Conservation (phyloP, 805 yeast species). For the Candida orba region DNA sequence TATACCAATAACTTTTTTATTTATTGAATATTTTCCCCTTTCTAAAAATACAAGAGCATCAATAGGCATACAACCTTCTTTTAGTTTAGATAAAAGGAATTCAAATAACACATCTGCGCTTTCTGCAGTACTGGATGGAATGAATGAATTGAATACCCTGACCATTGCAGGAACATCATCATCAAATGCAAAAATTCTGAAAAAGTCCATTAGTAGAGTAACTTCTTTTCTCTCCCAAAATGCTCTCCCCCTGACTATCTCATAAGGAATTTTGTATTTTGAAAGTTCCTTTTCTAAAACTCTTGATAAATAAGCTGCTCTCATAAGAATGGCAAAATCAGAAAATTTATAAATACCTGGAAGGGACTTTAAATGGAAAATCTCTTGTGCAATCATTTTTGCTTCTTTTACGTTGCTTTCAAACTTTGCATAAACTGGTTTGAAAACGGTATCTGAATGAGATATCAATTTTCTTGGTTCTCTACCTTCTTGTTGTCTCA, state of each 20-base stretch:
- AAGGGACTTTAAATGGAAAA: slow-evolving; percentile 38
- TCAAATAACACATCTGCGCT: too few species aligned
- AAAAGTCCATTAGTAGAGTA: slow-evolving; percentile 49
- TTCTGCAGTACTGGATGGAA: too few species aligned
- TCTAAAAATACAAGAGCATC: slow-evolving; percentile 6
- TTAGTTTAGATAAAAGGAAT: neutral
- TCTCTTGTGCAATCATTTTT: slow-evolving; percentile 46
- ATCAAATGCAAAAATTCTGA: slow-evolving; percentile 54
- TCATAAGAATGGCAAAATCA: slow-evolving; percentile 68
- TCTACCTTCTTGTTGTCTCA: slow-evolving; percentile 52
- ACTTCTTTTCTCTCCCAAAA: slow-evolving; percentile 79
- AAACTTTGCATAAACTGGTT: slow-evolving; percentile 39
- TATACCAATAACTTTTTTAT: slow-evolving; percentile 6
- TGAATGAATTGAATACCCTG: slow-evolving; percentile 34
- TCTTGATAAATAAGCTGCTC: slow-evolving; percentile 58
- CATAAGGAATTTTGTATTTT: slow-evolving; percentile 51
- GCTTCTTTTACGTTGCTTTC: slow-evolving; percentile 48
- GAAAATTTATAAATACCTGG: slow-evolving; percentile 39
- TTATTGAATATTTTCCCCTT: neutral
- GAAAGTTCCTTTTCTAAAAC: slow-evolving; percentile 58
- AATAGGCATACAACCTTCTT: slow-evolving; percentile 4
- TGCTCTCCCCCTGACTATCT: slow-evolving; percentile 62
- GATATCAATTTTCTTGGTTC: slow-evolving; percentile 38
- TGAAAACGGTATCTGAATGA: slow-evolving; percentile 33
- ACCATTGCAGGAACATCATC: slow-evolving; percentile 54